These are phyloP conservation scores for Lactarius sp. DNA, from an alignment of 768 basidiomycete genomes.

Conservation along the genomic window DNA sequence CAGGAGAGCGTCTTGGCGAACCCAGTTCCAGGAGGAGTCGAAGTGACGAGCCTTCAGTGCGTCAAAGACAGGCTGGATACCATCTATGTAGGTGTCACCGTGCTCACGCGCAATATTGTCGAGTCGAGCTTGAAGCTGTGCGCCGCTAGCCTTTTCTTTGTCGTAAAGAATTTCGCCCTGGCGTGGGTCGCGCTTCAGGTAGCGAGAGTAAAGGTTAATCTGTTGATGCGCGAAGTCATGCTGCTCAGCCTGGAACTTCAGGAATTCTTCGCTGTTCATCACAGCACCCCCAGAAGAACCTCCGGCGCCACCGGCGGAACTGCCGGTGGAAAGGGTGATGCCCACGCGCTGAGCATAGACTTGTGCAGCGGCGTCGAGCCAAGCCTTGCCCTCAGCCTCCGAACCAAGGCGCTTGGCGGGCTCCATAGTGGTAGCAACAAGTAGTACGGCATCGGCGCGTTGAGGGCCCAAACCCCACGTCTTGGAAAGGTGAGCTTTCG, in stretches of 20 bases:
- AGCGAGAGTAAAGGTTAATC: slow-evolving; percentile 95
- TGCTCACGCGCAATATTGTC: slow-evolving; percentile 90
- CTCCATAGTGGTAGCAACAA: slow-evolving; percentile 89
- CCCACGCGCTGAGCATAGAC: slow-evolving; percentile 87
- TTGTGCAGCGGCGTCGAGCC: slow-evolving; percentile 82
- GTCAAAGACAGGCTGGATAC: slow-evolving; percentile 93
- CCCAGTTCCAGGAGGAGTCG: slow-evolving; percentile 99
- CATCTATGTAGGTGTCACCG: slow-evolving; percentile 88
- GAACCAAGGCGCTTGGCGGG: slow-evolving; percentile 90
- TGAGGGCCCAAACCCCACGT: slow-evolving; percentile 92
- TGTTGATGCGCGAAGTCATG: slow-evolving; percentile 89
- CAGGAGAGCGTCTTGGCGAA: slow-evolving; percentile 88
- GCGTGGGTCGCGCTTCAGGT: slow-evolving; percentile 89
- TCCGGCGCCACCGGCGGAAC: slow-evolving; percentile 56
- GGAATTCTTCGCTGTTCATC: slow-evolving; percentile 97
- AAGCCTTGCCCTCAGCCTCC: slow-evolving; percentile 88
- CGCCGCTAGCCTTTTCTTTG: slow-evolving; percentile 69
- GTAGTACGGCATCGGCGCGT: slow-evolving; percentile 84
- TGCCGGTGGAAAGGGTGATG: slow-evolving; percentile 71
- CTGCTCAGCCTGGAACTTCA: slow-evolving; percentile 93
- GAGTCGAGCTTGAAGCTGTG: slow-evolving; percentile 74
- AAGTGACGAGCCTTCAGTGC: slow-evolving; percentile 95
- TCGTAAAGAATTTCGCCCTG: slow-evolving; percentile 89
- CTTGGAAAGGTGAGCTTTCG: slow-evolving; percentile 86
- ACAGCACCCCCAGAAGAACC: slow-evolving; percentile 68